These are phyloP conservation scores for Coriolopsis trogii DNA, from an alignment of 1,284 basidiomycete genomes.

Conservation along the genomic window DNA sequence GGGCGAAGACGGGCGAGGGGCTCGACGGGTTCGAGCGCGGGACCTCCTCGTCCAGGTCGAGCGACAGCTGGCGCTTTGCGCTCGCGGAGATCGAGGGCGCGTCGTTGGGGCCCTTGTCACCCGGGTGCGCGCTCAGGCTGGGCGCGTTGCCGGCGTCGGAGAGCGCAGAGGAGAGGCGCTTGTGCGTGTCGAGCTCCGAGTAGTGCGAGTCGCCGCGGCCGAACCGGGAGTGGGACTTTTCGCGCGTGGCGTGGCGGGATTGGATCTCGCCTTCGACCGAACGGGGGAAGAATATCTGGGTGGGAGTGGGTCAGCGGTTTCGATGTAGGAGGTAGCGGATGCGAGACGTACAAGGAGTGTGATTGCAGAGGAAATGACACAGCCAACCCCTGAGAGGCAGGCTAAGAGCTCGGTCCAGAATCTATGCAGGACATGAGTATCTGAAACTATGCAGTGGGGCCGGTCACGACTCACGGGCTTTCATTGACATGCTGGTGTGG, in stretches of 20 bases:
- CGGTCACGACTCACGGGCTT: constrained; percentile 42
- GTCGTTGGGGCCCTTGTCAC: constrained; percentile 1
- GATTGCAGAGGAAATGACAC: constrained; percentile 66
- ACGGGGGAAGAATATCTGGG: constrained; percentile 78
- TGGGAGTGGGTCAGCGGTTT: background rate
- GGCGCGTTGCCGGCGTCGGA: constrained; percentile 2
- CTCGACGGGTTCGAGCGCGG: constrained; percentile 6
- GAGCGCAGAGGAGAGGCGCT: constrained; percentile 8
- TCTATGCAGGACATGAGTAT: constrained; percentile 8
- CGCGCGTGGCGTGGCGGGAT: constrained; percentile 26
- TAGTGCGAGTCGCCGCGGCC: constrained; percentile 21
- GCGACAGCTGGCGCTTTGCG: background rate
- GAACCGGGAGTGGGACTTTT: constrained; percentile 20
- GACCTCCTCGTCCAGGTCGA: constrained; percentile 18
- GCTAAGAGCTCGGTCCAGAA: constrained; percentile 58
- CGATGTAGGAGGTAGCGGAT: background rate
- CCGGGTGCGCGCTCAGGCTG: constrained; percentile 4
- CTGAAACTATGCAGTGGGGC: background rate
- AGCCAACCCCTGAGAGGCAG: constrained; percentile 61
- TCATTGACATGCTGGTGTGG: constrained; percentile 67
- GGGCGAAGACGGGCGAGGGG: constrained; percentile 26
- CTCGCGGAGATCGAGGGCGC: background rate
- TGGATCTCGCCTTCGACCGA: constrained; percentile 58
- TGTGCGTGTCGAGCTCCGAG: constrained; percentile 16
- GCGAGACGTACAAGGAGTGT: constrained; percentile 64